These are phyloP conservation scores for Wickerhamiella parazyma DNA, from an alignment of 805 yeast genomes.

Conservation along the genomic window DNA sequence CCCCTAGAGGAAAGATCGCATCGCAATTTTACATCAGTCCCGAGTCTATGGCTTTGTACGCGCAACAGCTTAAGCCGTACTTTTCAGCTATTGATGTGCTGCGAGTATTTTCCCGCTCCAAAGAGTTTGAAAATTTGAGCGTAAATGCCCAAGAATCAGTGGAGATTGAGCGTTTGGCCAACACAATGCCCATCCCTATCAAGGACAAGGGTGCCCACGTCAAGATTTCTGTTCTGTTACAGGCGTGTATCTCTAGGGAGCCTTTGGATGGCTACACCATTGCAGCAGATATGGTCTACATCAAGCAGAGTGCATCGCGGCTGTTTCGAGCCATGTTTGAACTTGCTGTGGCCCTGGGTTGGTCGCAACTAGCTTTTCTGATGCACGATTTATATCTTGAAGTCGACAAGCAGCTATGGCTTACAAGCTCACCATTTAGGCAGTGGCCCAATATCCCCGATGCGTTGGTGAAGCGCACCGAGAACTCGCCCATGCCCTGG, in stretches of 20 bases:
- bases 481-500: slow-evolving; percentile 76
- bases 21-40: slow-evolving; percentile 75
- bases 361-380: slow-evolving; percentile 50
- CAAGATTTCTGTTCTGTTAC: slow-evolving; percentile 67
- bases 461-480: slow-evolving; percentile 60
- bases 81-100: slow-evolving; percentile 60
- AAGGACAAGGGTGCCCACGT: slow-evolving; percentile 66
- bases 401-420: slow-evolving; percentile 76
- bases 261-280: slow-evolving; percentile 77
- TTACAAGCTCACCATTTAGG: slow-evolving; percentile 69
- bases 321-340: slow-evolving; percentile 75
- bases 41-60: slow-evolving; percentile 56
- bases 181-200: slow-evolving; percentile 75
- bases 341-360: slow-evolving; percentile 51
- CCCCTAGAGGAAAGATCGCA: slow-evolving; percentile 71
- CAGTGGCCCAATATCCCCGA: slow-evolving; percentile 63
- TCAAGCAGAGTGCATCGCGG: slow-evolving; percentile 88
- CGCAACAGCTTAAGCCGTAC: slow-evolving; percentile 47
- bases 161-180: slow-evolving; percentile 56
- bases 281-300: slow-evolving; percentile 83
- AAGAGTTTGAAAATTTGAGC: slow-evolving; percentile 73
- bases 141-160: slow-evolving; percentile 73
- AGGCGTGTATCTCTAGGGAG: slow-evolving; percentile 71
- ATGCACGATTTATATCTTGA: slow-evolving; percentile 59
- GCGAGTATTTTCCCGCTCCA: slow-evolving; percentile 62